Percentiles rank a stretch among this genome's conserved stretches.
Evolutionary conservation across 2,329 filamentous ascomycete genomes (phyloP).

Genomic region (Aspergillus luchuensis): DNA sequence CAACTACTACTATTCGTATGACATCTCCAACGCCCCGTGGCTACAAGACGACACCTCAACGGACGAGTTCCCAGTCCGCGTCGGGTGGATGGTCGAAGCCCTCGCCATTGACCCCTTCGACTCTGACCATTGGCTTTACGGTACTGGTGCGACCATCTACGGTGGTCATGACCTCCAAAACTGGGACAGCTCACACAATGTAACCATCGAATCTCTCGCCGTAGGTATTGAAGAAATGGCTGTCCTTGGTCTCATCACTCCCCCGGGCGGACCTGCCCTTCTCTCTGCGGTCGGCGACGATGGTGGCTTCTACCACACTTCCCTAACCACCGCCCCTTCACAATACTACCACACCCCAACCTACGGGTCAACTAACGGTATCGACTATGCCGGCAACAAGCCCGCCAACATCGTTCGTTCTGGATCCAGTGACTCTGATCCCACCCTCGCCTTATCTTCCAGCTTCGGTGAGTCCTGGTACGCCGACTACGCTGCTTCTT

Average conservation of each 20-base stretch:
- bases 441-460: conserved; percentile 50
- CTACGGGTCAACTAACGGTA: conserved; percentile 50
- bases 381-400: conserved; percentile 47
- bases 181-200: conserved; percentile 55
- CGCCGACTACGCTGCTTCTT: conserved; percentile 51
- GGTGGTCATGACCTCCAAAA: conserved; percentile 58
- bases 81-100: conserved; percentile 65
- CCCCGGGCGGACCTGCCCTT: conserved; percentile 54
- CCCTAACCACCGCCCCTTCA: conserved; percentile 48
- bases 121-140: conserved; percentile 63
- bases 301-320: conserved; percentile 49
- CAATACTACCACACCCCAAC: conserved; percentile 52
- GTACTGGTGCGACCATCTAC: conserved; percentile 59
- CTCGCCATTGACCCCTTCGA: conserved; percentile 61
- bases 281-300: conserved; percentile 56
- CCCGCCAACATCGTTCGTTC: conserved; percentile 53
- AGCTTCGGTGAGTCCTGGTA: conserved; percentile 57
- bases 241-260: conserved; percentile 53
- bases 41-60: conserved; percentile 52
- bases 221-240: conserved; percentile 59
- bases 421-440: conserved; percentile 46
- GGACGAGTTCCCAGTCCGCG: conserved; percentile 19
- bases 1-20: conserved; percentile 51
- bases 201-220: conserved; percentile 55
- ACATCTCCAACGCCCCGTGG: conserved; percentile 56